phyloP scores from a whole-genome alignment of 2,329 filamentous ascomycete genomes.

The Aspergillus transmontanensis region DNA sequence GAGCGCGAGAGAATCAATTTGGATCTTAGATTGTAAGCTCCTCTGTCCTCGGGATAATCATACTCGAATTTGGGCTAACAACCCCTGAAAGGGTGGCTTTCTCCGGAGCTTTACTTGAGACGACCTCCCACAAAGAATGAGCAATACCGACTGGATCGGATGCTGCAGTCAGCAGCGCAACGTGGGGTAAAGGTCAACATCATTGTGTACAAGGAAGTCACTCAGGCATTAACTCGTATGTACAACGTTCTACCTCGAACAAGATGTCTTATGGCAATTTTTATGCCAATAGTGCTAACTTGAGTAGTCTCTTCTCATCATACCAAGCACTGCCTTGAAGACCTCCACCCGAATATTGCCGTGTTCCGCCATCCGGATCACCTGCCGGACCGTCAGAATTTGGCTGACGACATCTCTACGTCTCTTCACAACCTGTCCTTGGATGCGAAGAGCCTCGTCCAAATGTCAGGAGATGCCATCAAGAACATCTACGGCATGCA shows the following conservation, averaged over 20 bases:
- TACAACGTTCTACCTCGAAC: slow-evolving; percentile 24
- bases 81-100: slow-evolving; percentile 67
- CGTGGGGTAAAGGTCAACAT: slow-evolving; percentile 82
- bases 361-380: slow-evolving; percentile 94
- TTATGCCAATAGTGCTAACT: slow-evolving; percentile 4
- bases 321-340: slow-evolving; percentile 78
- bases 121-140: slow-evolving; percentile 80
- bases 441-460: slow-evolving; percentile 58
- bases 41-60: background rate
- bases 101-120: slow-evolving; percentile 81
- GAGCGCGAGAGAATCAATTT: slow-evolving; percentile 74
- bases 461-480: slow-evolving; percentile 71
- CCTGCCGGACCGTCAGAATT: slow-evolving; percentile 69
- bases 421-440: slow-evolving; percentile 60
- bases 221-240: slow-evolving; percentile 77
- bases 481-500: slow-evolving; percentile 80
- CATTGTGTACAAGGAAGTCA: slow-evolving; percentile 91
- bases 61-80: slow-evolving; percentile 14
- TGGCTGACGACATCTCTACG: slow-evolving; percentile 61
- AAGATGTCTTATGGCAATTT: too few relatives aligned
- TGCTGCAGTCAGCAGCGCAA: slow-evolving; percentile 80
- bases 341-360: slow-evolving; percentile 77
- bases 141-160: slow-evolving; percentile 78
- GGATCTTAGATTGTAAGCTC: slow-evolving; percentile 73
- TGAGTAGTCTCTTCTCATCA: slow-evolving; percentile 66